Conservation (phyloP, 805 yeast genomes). For the Hyphopichia homilentoma region DNA sequence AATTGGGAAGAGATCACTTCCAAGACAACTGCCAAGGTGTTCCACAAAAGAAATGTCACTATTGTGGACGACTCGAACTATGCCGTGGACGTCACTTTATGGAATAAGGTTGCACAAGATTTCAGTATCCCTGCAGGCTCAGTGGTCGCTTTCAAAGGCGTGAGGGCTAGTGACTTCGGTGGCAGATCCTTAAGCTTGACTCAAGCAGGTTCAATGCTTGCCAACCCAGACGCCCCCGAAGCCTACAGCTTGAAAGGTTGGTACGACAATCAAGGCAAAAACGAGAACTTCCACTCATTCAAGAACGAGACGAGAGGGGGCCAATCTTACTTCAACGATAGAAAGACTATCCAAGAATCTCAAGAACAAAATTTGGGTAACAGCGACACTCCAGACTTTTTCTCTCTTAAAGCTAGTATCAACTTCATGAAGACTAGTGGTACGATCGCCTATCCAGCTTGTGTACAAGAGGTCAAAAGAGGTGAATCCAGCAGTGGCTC, state of each 20-base stretch:
- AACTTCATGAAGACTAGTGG: constrained; percentile 69
- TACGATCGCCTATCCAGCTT: constrained; percentile 86
- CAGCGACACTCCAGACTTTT: constrained; percentile 77
- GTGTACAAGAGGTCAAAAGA: constrained; percentile 47
- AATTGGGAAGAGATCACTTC: constrained; percentile 79
- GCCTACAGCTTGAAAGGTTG: constrained; percentile 90
- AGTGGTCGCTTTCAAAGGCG: constrained; percentile 90
- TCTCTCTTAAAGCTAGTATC: constrained; percentile 70
- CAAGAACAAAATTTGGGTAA: constrained; percentile 66
- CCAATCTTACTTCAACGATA: constrained; percentile 41
- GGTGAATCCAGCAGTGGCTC: constrained; percentile 10
- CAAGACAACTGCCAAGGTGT: constrained; percentile 83
- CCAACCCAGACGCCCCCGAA: constrained; percentile 87
- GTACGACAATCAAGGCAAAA: constrained; percentile 79
- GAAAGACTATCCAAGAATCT: constrained; percentile 66
- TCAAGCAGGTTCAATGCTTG: constrained; percentile 67
- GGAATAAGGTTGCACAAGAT: constrained; percentile 85
- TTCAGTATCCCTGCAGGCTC: constrained; percentile 72
- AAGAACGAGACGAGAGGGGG: constrained; percentile 47
- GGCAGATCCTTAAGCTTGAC: constrained; percentile 83
- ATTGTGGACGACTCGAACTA: constrained; percentile 82
- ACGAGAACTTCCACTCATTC: constrained; percentile 57
- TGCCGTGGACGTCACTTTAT: constrained; percentile 75
- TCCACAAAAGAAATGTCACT: constrained; percentile 84
- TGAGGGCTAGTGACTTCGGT: constrained; percentile 80